These are phyloP conservation scores for Picea engelmannii DNA, from an alignment of 83 land plant genomes.

Conservation along the genomic window DNA sequence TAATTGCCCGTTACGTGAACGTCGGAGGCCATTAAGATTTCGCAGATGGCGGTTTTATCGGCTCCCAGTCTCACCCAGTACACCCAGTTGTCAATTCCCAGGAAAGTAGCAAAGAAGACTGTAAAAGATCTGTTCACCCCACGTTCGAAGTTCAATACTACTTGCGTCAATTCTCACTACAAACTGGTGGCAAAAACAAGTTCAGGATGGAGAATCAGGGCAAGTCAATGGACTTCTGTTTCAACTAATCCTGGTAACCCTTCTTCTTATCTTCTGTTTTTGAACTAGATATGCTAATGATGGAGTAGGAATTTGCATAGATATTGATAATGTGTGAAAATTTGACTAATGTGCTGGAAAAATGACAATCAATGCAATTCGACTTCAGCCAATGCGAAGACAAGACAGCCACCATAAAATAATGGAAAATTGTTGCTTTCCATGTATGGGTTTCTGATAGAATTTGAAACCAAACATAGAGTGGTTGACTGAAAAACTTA, in stretches of 20 bases:
- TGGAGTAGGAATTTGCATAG: not conserved
- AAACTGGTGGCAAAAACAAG: not conserved
- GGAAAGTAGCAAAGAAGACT: not conserved
- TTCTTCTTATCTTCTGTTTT: not conserved
- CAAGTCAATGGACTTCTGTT: constrained; percentile 2
- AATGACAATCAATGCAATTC: not conserved
- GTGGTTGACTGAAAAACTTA: not conserved
- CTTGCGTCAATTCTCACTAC: not conserved
- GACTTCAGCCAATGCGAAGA: not conserved
- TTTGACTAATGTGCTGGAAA: not conserved
- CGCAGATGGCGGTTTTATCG: not conserved
- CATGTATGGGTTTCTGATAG: not conserved
- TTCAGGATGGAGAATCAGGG: not conserved
- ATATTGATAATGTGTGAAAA: not conserved
- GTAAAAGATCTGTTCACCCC: not conserved
- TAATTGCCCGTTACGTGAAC: no score
- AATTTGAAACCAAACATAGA: not conserved
- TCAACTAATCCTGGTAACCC: not conserved
- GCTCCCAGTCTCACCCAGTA: not conserved
- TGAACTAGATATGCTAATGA: not conserved
- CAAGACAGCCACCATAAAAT: not conserved
- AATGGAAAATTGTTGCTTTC: not conserved
- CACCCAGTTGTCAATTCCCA: not conserved
- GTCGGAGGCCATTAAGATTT: no score
- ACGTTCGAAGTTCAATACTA: not conserved